These are phyloP conservation scores for Leonotis leonurus DNA, from an alignment of 257 asterid genomes.

Conservation along the genomic window DNA sequence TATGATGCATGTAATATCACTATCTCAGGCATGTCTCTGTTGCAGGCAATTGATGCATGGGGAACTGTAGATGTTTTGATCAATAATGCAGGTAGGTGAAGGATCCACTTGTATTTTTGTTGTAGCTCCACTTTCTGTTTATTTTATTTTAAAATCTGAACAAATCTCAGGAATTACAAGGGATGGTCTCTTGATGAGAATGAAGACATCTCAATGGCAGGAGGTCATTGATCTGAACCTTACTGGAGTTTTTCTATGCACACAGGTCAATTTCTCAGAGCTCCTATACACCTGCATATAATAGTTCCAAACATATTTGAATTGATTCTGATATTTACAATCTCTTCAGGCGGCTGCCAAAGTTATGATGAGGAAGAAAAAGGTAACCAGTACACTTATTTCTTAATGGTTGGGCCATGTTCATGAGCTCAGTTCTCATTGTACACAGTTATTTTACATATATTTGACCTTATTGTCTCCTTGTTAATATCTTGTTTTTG, in stretches of 20 bases:
- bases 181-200: constrained; percentile 92
- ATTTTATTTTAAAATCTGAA: not conserved
- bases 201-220: constrained; percentile 90
- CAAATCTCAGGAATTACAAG: constrained; percentile 73
- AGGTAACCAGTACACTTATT: constrained; percentile 42
- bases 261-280: constrained; percentile 48
- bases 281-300: not conserved
- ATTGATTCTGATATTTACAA: constrained; percentile 18
- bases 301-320: constrained; percentile 1
- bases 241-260: constrained; percentile 88
- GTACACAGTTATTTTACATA: too few species aligned
- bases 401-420: not conserved
- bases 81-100: constrained; percentile 97
- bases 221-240: constrained; percentile 95
- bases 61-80: constrained; percentile 82
- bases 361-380: constrained; percentile 92
- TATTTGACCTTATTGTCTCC: too few species aligned
- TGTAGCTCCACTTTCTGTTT: constrained; percentile 2
- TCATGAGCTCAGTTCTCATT: not conserved
- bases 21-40: constrained; percentile 23
- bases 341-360: constrained; percentile 86
- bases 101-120: constrained; percentile 5
- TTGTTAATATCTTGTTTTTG: not conserved
- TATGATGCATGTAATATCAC: not conserved
- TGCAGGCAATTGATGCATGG: constrained; percentile 91